Conservation (phyloP, 1,139 yeast genomes). For the Geotrichum candidum region DNA sequence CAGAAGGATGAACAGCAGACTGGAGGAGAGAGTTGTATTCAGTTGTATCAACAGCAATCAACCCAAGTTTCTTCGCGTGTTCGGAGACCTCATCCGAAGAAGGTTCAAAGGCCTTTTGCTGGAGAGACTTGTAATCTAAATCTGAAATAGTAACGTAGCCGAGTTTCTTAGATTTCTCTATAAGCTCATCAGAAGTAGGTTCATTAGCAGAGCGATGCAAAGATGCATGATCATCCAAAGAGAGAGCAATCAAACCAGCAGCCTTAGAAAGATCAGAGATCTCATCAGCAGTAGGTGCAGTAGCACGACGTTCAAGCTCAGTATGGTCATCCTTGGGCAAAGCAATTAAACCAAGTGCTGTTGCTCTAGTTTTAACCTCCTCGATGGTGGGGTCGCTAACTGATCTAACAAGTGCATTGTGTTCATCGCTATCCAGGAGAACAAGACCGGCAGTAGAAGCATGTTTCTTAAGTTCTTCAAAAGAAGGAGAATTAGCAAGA, state of each 20-base stretch:
- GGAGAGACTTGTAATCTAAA: constrained; percentile 31
- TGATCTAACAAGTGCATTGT: constrained; percentile 19
- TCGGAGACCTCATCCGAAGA: constrained; percentile 15
- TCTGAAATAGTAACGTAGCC: constrained; percentile 19
- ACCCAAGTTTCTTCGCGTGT: constrained; percentile 8
- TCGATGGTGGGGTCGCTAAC: constrained; percentile 22
- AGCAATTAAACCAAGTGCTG: constrained; percentile 37
- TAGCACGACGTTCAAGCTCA: constrained; percentile 25
- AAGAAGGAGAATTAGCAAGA: constrained; percentile 17
- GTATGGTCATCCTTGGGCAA: constrained; percentile 36
- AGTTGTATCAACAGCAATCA: constrained; percentile 4
- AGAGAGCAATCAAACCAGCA: constrained; percentile 26
- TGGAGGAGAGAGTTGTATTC: constrained; percentile 13
- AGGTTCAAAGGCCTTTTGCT: constrained; percentile 14
- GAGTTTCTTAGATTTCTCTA: constrained; percentile 22
- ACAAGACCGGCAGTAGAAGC: constrained; percentile 22
- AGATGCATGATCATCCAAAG: constrained; percentile 22
- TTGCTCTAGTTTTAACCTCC: constrained; percentile 36
- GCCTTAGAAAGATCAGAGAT: constrained; percentile 32
- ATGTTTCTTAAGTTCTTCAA: constrained; percentile 13
- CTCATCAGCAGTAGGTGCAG: constrained; percentile 27
- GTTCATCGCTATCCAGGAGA: constrained; percentile 21
- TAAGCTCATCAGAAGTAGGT: constrained; percentile 19
- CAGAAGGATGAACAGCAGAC: not conserved
- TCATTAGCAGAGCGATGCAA: constrained; percentile 7